Conservation (phyloP, 225 moss, liverwort and hornwort species). For the Lunularia cruciata region DNA sequence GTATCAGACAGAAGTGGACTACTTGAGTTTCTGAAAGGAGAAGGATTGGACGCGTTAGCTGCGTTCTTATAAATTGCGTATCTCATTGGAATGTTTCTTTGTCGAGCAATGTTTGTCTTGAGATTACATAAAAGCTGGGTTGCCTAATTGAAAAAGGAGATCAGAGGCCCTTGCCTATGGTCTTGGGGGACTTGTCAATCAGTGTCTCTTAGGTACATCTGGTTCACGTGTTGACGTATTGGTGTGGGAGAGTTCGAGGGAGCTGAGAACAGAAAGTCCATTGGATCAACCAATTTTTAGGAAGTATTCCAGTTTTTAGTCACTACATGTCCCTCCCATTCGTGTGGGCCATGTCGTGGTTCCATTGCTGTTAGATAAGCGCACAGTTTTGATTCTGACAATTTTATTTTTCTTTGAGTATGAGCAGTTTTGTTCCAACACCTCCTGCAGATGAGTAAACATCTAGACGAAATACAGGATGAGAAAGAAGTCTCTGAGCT, state of each 20-base stretch:
- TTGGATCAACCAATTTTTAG: constrained; percentile 23
- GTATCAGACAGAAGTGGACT: constrained; percentile 28
- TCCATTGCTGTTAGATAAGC: constrained; percentile 18
- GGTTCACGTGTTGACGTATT: constrained; percentile 32
- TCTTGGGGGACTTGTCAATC: constrained; percentile 38
- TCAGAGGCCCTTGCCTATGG: constrained; percentile 28
- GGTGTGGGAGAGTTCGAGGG: constrained; percentile 33
- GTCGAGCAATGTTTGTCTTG: constrained; percentile 34
- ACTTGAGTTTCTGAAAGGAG: constrained; percentile 36
- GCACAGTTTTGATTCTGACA: constrained; percentile 32
- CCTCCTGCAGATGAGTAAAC: constrained; percentile 33
- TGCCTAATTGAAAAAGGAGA: constrained; percentile 30
- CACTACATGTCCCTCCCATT: constrained; percentile 6
- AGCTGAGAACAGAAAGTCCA: constrained; percentile 31
- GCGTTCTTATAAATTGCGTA: constrained; percentile 35
- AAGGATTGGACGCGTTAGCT: constrained; percentile 39
- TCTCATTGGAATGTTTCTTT: constrained; percentile 34
- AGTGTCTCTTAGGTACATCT: constrained; percentile 32
- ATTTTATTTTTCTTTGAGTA: constrained; percentile 19
- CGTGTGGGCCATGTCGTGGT: constrained; percentile 21
- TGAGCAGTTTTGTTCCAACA: constrained; percentile 32
- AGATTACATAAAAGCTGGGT: constrained; percentile 42
- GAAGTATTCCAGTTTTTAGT: constrained; percentile 17
- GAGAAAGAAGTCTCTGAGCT: constrained; percentile 26
- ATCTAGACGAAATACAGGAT: constrained; percentile 24